Base-by-base conservation (phyloP, 441 rosid species). In the Brassica hybrid region DNA sequence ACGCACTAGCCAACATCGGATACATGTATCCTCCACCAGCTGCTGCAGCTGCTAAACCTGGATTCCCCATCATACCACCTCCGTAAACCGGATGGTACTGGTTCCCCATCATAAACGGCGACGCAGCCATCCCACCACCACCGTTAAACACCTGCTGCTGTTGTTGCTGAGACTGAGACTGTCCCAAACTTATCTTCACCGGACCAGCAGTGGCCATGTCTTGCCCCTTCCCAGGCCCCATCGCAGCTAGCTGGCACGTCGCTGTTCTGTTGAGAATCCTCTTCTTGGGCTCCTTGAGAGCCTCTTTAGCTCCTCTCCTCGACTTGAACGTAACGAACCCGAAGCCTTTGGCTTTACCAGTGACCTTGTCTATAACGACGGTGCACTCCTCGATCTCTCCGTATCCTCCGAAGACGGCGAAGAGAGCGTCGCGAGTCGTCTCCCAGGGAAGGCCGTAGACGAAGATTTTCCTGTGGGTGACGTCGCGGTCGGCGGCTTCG, bases 301-400 rank as follows among this genome's bases (percentile, higher is more conserved):
- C 94, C 63, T 79, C 80, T 19, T 13, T 71, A 1, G 94, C 91
- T 38, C 80, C 82, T 72, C 75, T 83, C 56, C 90, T 77, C 6
- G 86, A 65, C 65, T 74, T 81, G 66, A 84, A 89, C 83, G 79
- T 41, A 1, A 89, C 85, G 65, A 89, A 89, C 2, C 86, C 89
- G 18, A 83, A 90, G 0, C 94, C 90, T 83, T 90, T 90, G 2
- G 89, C 85, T 69, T 86, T 90, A 1, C 94, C 92, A 8, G 87
- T 85, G 16, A 34, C 79, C 71, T 83, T 86, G 32, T 90, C 94
- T 7, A 73, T 83, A 27, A 86, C 88, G 5, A 88, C 81, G 36
- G 86, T 86, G 62, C 90, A 90, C 25, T 85, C 89, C 72, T 90
- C 94, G 45, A 90, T 81, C 75, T 90, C 86, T 0, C 89, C 90